Base-by-base conservation (phyloP, 768 basidiomycete genomes). In the Sarcodon aspratus region DNA sequence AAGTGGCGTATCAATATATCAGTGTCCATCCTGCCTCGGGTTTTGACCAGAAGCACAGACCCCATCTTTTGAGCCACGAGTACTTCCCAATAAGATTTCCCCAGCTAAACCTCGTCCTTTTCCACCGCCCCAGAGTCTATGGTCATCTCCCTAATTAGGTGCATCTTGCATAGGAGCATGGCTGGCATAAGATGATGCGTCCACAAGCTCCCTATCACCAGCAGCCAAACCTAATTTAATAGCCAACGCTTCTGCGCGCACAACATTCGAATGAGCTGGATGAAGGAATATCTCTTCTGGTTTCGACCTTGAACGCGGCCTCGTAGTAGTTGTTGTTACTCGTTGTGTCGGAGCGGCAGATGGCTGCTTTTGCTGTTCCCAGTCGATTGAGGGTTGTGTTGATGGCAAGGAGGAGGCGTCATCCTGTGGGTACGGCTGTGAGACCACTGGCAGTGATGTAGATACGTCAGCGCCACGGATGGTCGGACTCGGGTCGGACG, bases 211-310 rank as follows among this genome's bases (percentile, higher is more conserved):
- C 6, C 75, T 73, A 50, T 74, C 69, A 17, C 71, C 67, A 3
- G 61, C 61, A 13, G 17, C 40, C 15, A 80, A 51, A 18, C 79
- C 81, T 33, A 80, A 63, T 55, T 77, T 70, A 43, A 74, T 59
- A 0, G 79, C 79, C n/a, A 64, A 70, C 8, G 74, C 78, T 50
- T 84, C 81, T 3, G 82, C 82, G 34, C 82, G 78, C 6, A 79
- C 80, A 52, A 81, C 56, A 57, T 82, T 82, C 35, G 80, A 82
- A 38, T 79, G 60, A 38, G 61, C 62, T 2, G 83, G 81, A 55
- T 83, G 80, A 44, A 83, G 81, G 55, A 76, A 77, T 46, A 83
- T 77, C 35, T 59, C 63, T 9, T 51, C 55, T 3, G 80, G 79
- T 56, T 78, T 81, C 40, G 76, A 71, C 59, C 66, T 76, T 11